These are phyloP conservation scores for Pythium pectinolyticum DNA, from an alignment of 352 stramenopile species.

Conservation along the genomic window DNA sequence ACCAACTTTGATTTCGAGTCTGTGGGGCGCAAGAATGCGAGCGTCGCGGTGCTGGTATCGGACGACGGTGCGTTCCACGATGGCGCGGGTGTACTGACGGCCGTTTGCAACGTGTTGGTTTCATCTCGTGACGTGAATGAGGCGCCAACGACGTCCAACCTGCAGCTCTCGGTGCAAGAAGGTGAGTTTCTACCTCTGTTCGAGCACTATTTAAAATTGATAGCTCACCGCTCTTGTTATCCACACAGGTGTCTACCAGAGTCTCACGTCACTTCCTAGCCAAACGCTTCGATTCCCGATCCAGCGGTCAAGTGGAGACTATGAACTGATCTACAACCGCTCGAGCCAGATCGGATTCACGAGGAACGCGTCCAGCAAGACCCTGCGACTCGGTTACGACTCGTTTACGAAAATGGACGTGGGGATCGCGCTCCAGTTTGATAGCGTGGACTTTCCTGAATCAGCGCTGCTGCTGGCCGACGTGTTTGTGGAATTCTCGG, in stretches of 20 bases:
- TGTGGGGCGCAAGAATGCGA: conserved; percentile 2
- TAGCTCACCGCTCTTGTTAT: not conserved
- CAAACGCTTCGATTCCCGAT: conserved; percentile 24
- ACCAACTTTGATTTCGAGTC: conserved; percentile 34
- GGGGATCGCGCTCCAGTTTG: conserved; percentile 27
- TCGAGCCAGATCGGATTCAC: conserved; percentile 9
- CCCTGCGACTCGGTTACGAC: conserved; percentile 36
- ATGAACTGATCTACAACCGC: conserved; percentile 28
- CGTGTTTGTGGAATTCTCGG: conserved; percentile 35
- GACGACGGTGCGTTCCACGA: conserved; percentile 35
- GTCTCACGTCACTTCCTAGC: conserved; percentile 5
- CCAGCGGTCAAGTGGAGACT: conserved; percentile 14
- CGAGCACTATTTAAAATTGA: not conserved
- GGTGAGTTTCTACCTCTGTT: conserved; percentile 4
- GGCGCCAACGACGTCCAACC: conserved; percentile 18
- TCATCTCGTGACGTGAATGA: conserved; percentile 28
- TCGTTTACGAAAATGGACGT: conserved; percentile 28
- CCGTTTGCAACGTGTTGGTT: conserved; percentile 25
- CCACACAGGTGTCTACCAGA: conserved; percentile 4
- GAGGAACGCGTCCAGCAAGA: conserved; percentile 14
- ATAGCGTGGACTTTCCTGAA: conserved; percentile 30
- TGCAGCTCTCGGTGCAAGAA: conserved; percentile 21
- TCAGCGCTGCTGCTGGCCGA: conserved; percentile 27
- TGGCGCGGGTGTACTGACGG: conserved; percentile 10
- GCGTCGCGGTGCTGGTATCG: conserved; percentile 22